Percentiles rank a stretch among this genome's conserved stretches.
phyloP scores from a whole-genome alignment of 257 asterid species.

The Rhazya stricta region DNA sequence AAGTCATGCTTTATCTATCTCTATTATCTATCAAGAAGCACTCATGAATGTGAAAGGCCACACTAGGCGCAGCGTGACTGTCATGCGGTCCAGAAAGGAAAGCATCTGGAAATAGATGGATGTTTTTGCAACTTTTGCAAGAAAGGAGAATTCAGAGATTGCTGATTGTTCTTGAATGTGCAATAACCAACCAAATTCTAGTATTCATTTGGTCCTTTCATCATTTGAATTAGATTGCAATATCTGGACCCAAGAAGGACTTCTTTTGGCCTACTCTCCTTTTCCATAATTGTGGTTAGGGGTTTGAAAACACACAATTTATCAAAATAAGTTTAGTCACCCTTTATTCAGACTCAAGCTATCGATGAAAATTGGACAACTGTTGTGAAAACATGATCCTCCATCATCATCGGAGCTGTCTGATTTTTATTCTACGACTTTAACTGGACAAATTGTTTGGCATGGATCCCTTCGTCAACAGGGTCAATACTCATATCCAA shows the following conservation, averaged over 20 bases:
- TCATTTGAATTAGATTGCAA: constrained; percentile 7
- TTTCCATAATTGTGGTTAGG: background rate
- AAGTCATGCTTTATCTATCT: no score
- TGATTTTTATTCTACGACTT: no score
- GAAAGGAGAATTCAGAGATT: background rate
- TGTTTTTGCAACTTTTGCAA: background rate
- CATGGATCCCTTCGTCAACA: no score
- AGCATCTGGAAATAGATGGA: background rate
- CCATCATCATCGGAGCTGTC: no score
- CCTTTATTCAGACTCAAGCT: no score
- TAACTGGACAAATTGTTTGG: no score
- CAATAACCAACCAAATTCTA: background rate
- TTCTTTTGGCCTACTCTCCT: constrained; percentile 14
- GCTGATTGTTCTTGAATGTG: background rate
- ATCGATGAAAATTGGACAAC: no score
- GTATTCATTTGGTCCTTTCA: background rate
- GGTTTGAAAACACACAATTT: no score
- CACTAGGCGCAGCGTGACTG: background rate
- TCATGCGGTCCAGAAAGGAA: background rate
- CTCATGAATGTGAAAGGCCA: background rate
- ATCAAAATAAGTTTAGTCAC: no score
- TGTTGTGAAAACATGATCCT: no score
- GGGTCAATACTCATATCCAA: background rate
- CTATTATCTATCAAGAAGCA: background rate
- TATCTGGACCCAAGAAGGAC: background rate